A percentile compares a stretch with the other conserved stretches of the same genome.
Evolutionary conservation across 192 early-diverging fungal species (phyloP).

Genomic region (Linnemannia hyalina): DNA sequence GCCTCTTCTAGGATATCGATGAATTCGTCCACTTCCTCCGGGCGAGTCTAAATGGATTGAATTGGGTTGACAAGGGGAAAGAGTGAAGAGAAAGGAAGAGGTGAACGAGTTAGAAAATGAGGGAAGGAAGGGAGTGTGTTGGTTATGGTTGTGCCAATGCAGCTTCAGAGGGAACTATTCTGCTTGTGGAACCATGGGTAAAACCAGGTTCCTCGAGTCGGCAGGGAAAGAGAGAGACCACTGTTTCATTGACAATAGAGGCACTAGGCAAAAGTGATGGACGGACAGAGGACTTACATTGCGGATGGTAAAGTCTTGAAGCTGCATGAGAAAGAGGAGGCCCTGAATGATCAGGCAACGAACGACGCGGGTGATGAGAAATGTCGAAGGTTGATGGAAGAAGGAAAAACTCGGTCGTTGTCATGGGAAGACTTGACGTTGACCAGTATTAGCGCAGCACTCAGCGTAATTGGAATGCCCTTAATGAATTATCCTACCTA

Average conservation of each 20-base stretch:
- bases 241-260: background rate
- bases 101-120: background rate
- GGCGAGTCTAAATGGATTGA: background rate
- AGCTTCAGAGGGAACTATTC: too few relatives aligned
- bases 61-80: background rate
- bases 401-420: background rate
- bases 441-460: background rate
- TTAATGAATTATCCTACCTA: background rate
- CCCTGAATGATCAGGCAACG: background rate
- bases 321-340: conserved; percentile 4
- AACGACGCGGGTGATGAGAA: background rate
- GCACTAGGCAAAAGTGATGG: background rate
- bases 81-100: background rate
- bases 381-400: background rate
- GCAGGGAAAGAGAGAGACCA: background rate
- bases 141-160: too few relatives aligned
- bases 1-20: conserved; percentile 32
- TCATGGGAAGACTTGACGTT: background rate
- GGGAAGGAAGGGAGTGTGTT: background rate
- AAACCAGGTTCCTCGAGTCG: too few relatives aligned
- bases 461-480: background rate
- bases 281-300: conserved; percentile 1
- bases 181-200: too few relatives aligned
- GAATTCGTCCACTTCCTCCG: conserved; percentile 22
- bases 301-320: conserved; percentile 42